Conservation (phyloP, 805 yeast species). For the Blastobotrys peoriensis region DNA sequence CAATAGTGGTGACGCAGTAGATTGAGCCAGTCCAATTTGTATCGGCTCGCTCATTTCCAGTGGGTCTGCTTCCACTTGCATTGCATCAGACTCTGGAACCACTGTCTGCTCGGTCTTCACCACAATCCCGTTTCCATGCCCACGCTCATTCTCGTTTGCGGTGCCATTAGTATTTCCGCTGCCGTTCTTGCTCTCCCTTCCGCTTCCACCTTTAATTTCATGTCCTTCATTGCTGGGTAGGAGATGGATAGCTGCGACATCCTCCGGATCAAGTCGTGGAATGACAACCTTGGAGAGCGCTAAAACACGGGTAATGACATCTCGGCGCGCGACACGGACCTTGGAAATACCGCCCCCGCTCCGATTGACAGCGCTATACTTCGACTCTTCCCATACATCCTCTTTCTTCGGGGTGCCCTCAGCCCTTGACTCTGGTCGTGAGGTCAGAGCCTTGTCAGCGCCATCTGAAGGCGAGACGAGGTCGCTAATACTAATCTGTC, state of each 20-base stretch:
- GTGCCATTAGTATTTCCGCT: no score
- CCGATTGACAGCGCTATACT: background rate
- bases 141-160: no score
- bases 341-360: constrained; percentile 5
- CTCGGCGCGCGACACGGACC: constrained; percentile 42
- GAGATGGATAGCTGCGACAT: background rate
- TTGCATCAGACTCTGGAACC: no score
- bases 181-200: no score
- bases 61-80: no score
- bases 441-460: background rate
- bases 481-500: background rate
- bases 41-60: no score
- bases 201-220: no score
- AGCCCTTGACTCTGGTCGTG: background rate
- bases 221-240: background rate
- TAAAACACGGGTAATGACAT: constrained; percentile 35
- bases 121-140: no score
- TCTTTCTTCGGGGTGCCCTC: background rate
- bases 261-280: constrained; percentile 8
- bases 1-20: no score
- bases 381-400: background rate
- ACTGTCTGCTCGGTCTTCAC: no score
- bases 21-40: no score
- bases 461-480: background rate
- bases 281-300: constrained; percentile 23